Percentiles rank a stretch among this genome's conserved stretches.
These are phyloP conservation scores for Royoungia palumana DNA, from an alignment of 768 basidiomycete genomes.

Conservation along the genomic window DNA sequence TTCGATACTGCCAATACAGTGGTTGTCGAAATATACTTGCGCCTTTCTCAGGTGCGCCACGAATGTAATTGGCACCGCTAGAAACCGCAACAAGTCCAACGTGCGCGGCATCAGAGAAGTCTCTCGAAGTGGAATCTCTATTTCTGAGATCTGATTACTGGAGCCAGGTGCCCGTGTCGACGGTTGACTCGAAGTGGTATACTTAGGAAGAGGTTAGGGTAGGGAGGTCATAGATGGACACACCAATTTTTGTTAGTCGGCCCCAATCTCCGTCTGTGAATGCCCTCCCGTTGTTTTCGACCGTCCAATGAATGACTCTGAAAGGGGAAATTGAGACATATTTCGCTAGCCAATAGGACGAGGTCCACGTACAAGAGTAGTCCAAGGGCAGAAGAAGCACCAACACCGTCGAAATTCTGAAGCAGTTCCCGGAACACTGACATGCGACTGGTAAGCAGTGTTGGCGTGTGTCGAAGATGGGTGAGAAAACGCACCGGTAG, in stretches of 20 bases:
- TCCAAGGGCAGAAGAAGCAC: slow-evolving; percentile 62
- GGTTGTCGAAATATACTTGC: slow-evolving; percentile 74
- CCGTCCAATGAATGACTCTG: slow-evolving; percentile 55
- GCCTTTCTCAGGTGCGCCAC: slow-evolving; percentile 75
- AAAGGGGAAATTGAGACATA: slow-evolving; percentile 11
- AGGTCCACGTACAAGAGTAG: slow-evolving; percentile 39
- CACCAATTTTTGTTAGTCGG: slow-evolving; percentile 85
- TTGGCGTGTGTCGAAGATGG: no score
- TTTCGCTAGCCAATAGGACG: no score
- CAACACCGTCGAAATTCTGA: slow-evolving; percentile 93
- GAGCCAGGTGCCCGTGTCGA: no score
- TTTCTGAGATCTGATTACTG: slow-evolving; percentile 63
- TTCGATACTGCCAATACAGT: slow-evolving; percentile 56
- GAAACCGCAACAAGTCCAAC: slow-evolving; percentile 83
- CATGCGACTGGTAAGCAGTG: neutral
- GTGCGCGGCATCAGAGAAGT: slow-evolving; percentile 68
- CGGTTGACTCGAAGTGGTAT: neutral
- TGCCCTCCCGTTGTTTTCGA: slow-evolving; percentile 87
- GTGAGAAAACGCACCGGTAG: slow-evolving; percentile 30
- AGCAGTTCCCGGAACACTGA: slow-evolving; percentile 74
- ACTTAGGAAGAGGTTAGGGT: neutral
- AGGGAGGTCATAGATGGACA: slow-evolving; percentile 7
- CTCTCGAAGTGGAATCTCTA: slow-evolving; percentile 81
- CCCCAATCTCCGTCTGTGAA: slow-evolving; percentile 88
- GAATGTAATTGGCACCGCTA: slow-evolving; percentile 88